phyloP scores from a whole-genome alignment of 2,329 filamentous ascomycete species.

The Aureobasidium sp. region DNA sequence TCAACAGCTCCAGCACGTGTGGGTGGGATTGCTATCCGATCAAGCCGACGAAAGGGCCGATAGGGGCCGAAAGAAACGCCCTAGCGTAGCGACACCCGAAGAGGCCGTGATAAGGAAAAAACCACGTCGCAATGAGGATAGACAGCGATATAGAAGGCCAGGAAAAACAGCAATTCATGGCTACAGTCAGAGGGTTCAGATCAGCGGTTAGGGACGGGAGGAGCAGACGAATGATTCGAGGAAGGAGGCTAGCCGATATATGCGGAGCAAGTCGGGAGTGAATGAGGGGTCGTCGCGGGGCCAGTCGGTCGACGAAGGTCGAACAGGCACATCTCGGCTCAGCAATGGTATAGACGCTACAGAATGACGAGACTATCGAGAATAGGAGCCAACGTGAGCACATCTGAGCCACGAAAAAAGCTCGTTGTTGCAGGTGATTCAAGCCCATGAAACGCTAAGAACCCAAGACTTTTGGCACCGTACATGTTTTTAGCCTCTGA shows the following conservation, averaged over 20 bases:
- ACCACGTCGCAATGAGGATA: slow-evolving; percentile 4
- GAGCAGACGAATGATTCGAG: neutral
- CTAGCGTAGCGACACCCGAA: neutral
- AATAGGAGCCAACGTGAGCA: too few relatives aligned
- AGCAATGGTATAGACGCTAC: neutral
- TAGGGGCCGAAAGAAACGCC: neutral
- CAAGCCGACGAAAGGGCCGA: slow-evolving; percentile 5
- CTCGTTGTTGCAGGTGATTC: too few relatives aligned
- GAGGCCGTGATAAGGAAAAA: neutral
- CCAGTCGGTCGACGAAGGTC: neutral
- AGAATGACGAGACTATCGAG: too few relatives aligned
- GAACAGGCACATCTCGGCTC: too few relatives aligned
- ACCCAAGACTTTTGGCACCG: too few relatives aligned
- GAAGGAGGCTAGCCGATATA: neutral
- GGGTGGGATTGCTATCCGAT: neutral
- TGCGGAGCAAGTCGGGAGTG: slow-evolving; percentile 6
- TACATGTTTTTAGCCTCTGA: too few relatives aligned
- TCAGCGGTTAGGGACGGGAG: neutral
- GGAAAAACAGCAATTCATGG: neutral
- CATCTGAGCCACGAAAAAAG: too few relatives aligned
- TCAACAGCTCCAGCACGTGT: neutral
- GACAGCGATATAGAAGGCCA: neutral
- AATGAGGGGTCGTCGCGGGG: slow-evolving; percentile 11
- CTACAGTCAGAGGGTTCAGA: neutral
- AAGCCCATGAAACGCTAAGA: too few relatives aligned